phyloP scores from a whole-genome alignment of 2,329 filamentous ascomycete genomes.

The Aspergillus cejpii region DNA sequence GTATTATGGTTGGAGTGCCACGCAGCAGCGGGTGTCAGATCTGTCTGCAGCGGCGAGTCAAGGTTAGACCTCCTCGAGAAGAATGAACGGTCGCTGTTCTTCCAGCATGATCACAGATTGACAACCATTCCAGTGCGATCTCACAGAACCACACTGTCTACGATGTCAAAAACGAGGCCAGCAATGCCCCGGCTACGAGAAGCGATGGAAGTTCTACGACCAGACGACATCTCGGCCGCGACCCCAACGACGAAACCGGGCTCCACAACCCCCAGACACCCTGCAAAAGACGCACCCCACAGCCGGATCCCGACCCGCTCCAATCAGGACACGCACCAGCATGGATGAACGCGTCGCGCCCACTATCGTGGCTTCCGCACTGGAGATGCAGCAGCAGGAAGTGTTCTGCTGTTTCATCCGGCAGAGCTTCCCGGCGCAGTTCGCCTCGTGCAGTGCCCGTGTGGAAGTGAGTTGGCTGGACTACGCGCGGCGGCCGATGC shows the following conservation, averaged over 20 bases:
- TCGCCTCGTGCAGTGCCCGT: conserved; percentile 9
- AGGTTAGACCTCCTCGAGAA: neutral
- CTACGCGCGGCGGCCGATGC: neutral
- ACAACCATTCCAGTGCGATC: conserved; percentile 3
- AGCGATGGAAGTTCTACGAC: conserved; percentile 8
- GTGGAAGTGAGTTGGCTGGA: conserved; percentile 11
- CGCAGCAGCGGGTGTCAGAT: conserved; percentile 5
- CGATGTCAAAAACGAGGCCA: conserved; percentile 8
- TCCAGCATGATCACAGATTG: too few species aligned
- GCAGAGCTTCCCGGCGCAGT: conserved; percentile 10
- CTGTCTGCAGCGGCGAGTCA: conserved; percentile 4
- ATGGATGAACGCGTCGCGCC: conserved; percentile 11
- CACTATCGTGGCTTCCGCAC: conserved; percentile 4
- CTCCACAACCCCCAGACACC: neutral
- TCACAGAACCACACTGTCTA: conserved; percentile 3
- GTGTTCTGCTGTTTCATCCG: conserved; percentile 10
- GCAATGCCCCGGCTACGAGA: conserved; percentile 11
- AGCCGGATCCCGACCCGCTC: neutral
- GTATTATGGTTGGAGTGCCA: conserved; percentile 6
- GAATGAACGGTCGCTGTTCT: neutral
- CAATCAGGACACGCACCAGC: neutral
- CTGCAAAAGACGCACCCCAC: neutral
- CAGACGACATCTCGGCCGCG: neutral
- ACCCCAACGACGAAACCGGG: neutral
- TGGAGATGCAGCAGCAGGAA: conserved; percentile 11